Evolutionary conservation across 208 protist genomes (phyloP).

Genomic region (Crithidia expoeki): DNA sequence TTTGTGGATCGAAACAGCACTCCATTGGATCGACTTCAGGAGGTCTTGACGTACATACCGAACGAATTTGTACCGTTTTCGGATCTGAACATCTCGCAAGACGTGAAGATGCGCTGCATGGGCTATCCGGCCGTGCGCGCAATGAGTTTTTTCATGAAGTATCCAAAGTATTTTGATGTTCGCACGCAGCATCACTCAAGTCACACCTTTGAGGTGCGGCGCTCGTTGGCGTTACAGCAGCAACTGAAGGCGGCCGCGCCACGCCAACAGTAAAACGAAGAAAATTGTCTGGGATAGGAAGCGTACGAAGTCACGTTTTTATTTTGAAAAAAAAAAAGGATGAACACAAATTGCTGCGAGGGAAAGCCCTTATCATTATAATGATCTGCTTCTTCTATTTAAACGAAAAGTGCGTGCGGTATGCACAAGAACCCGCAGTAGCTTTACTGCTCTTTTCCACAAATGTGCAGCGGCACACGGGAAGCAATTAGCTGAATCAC

Average conservation of each 20-base stretch:
- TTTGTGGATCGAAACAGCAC: conserved; percentile 12
- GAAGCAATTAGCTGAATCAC: too few species aligned
- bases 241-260: neutral
- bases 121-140: conserved; percentile 44
- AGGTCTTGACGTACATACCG: conserved; percentile 66
- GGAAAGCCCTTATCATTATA: too few species aligned
- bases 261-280: neutral
- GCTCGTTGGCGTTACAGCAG: conserved; percentile 50
- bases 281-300: too few species aligned
- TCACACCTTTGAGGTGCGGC: conserved; percentile 57
- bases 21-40: conserved; percentile 37
- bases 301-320: too few species aligned
- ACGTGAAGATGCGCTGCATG: conserved; percentile 70
- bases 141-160: conserved; percentile 46
- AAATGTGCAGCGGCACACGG: too few species aligned
- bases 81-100: conserved; percentile 42
- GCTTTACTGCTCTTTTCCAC: too few species aligned
- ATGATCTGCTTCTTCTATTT: too few species aligned
- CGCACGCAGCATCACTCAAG: conserved; percentile 19
- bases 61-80: conserved; percentile 59
- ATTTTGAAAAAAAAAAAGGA: too few species aligned
- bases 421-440: too few species aligned
- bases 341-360: too few species aligned
- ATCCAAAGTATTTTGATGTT: conserved; percentile 76
- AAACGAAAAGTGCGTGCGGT: too few species aligned